phyloP scores from a whole-genome alignment of 495 filamentous ascomycete genomes.

The Neurospora sp. region DNA sequence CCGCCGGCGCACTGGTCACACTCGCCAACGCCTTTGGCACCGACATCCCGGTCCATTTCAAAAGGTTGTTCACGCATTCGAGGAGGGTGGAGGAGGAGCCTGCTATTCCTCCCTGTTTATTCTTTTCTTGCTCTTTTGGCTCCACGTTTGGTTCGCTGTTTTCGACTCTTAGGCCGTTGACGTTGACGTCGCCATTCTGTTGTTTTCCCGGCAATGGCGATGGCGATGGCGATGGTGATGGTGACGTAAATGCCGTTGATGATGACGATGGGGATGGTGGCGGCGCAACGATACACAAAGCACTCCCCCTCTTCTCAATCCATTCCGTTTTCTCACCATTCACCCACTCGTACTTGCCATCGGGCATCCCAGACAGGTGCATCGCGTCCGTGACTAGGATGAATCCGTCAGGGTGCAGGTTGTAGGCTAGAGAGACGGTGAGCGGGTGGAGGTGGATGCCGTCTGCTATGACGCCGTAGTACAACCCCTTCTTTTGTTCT shows the following conservation, averaged over 20 bases:
- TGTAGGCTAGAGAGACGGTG: constrained; percentile 51
- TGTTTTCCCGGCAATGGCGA: no score
- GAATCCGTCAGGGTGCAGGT: constrained; percentile 50
- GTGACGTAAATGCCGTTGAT: no score
- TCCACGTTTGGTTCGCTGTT: no score
- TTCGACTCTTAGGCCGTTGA: background rate
- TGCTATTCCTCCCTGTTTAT: constrained; percentile 3
- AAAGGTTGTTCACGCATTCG: constrained; percentile 74
- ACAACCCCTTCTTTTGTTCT: constrained; percentile 29
- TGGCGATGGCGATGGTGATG: no score
- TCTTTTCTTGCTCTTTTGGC: background rate
- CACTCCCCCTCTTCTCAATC: constrained; percentile 53
- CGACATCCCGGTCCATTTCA: constrained; percentile 54
- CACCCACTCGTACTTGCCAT: constrained; percentile 70
- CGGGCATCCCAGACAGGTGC: constrained; percentile 56
- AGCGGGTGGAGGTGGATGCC: constrained; percentile 57
- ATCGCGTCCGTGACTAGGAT: constrained; percentile 62
- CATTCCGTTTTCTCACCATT: constrained; percentile 56
- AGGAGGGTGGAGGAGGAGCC: constrained; percentile 57
- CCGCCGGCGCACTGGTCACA: constrained; percentile 63
- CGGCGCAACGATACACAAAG: constrained; percentile 43
- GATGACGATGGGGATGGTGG: background rate
- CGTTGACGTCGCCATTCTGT: background rate
- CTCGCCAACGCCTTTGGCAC: constrained; percentile 57
- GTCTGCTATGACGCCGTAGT: constrained; percentile 56